phyloP scores from a whole-genome alignment of 1,284 basidiomycete species.

The Pascua sp. region DNA sequence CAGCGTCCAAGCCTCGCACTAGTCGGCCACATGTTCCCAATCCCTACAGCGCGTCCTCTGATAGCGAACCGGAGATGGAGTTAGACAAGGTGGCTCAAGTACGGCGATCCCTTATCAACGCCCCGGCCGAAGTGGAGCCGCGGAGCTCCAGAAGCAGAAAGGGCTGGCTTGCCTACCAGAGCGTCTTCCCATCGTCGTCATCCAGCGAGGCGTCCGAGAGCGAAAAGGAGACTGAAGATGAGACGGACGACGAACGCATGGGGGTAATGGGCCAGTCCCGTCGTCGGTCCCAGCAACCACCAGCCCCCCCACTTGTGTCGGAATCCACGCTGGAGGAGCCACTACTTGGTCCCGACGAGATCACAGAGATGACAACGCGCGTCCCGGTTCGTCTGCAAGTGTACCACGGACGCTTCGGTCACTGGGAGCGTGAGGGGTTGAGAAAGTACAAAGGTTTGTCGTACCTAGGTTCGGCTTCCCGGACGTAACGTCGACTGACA shows the following conservation, averaged over 20 bases:
- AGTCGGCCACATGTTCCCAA: conserved; percentile 26
- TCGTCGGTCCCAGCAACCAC: background rate
- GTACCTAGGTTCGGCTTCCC: background rate
- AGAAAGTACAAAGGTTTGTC: conserved; percentile 47
- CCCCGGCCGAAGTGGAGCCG: background rate
- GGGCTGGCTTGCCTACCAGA: conserved; percentile 51
- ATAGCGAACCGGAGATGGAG: conserved; percentile 31
- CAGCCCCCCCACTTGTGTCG: conserved; percentile 1
- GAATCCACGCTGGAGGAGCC: conserved; percentile 31
- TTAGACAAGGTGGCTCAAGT: conserved; percentile 35
- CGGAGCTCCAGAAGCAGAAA: conserved; percentile 23
- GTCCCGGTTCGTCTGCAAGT: conserved; percentile 45
- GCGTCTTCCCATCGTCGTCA: conserved; percentile 45
- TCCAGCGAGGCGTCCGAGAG: conserved; percentile 32
- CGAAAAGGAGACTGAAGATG: conserved; percentile 39
- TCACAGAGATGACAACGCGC: conserved; percentile 17
- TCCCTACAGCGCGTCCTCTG: conserved; percentile 39
- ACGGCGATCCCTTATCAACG: conserved; percentile 27
- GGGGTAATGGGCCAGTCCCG: conserved; percentile 32
- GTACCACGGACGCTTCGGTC: conserved; percentile 45
- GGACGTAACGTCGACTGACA: background rate
- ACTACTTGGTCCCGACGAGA: conserved; percentile 35
- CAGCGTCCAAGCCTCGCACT: background rate
- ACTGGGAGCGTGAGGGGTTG: conserved; percentile 45
- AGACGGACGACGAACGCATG: conserved; percentile 24